Evolutionary conservation across 2,329 filamentous ascomycete genomes (phyloP), one percentile per base, ranked within the genome.

Genomic region (Aspergillus sergii): DNA sequence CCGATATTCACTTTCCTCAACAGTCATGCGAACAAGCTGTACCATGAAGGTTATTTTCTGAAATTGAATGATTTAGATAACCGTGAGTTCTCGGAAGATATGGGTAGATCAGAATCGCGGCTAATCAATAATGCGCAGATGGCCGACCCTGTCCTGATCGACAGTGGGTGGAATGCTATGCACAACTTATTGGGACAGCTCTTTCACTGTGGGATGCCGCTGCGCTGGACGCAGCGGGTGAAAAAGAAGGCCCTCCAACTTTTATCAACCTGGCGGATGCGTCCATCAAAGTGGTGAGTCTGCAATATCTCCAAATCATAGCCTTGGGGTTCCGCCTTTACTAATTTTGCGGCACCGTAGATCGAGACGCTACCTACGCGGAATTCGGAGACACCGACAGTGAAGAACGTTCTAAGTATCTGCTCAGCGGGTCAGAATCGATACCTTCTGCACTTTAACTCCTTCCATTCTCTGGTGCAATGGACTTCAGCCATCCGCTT

Each of bases 221-320:
- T 67, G 93, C 95, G 76, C 85, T 98, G 63, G 95, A 99, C 80
- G 89, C 88, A 45, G 94, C 92, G 14, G 93, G 92, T 41, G 90
- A 93, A 70, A 88, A 95, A 68, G 92, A 96, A 74, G 91, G 96
- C 55, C 82, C 94, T 48, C 93, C 93, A 36, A 95, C 92, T 57
- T 99, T 97, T 76, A 94, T 99, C 77, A 99, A 99, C 74, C 81
- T 99, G 64, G 96, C 95, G 8, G 95, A 99, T 84, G 95, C 95
- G 23, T 97, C 95, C 0, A 93, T 99, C 71, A 97, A 96, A 79
- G 97, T 98, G 93, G 95, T 97, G 85, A 69, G 79, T 67, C 54
- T 39, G 53, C 64, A n/a, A 19, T 16, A 28, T 50, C 34, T 14
- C n/a, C 56, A n/a, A 16, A 11, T 7, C 14, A 21, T 14, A 60